Conservation (phyloP, 306 rosid genomes). For the Clitoria ternatea region DNA sequence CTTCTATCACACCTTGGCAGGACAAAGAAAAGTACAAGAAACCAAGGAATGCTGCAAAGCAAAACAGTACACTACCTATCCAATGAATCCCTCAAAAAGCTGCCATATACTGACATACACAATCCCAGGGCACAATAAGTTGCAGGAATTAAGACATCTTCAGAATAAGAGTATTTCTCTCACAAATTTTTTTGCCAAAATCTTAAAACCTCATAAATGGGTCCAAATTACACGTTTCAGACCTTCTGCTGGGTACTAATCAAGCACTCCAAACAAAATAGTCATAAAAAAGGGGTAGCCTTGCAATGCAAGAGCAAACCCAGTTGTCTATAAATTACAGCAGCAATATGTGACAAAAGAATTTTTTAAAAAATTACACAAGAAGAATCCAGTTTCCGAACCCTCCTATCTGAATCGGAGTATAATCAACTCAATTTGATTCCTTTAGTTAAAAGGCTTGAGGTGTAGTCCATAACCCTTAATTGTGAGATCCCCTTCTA, state of each 20-base stretch:
- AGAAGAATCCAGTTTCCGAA: background rate
- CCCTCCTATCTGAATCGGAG: background rate
- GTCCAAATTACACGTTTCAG: background rate
- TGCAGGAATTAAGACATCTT: background rate
- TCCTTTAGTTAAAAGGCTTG: background rate
- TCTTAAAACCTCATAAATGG: background rate
- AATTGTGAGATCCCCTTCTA: background rate
- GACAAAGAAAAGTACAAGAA: background rate
- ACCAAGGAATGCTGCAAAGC: background rate
- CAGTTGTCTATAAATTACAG: background rate
- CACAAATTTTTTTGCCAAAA: background rate
- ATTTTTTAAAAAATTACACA: background rate
- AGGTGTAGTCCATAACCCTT: background rate
- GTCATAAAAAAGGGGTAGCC: background rate
- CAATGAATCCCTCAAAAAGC: background rate
- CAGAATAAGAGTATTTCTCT: background rate
- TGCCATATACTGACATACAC: background rate
- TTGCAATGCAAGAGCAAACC: background rate
- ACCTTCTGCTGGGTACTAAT: background rate
- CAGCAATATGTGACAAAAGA: background rate
- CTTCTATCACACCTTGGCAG: background rate
- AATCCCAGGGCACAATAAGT: background rate
- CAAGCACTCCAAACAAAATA: background rate
- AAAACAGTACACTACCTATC: background rate
- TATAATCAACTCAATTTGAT: background rate